Percentiles rank a stretch among this genome's conserved stretches.
Conservation (phyloP, 495 filamentous ascomycete species). For the Penicillium angulare region DNA sequence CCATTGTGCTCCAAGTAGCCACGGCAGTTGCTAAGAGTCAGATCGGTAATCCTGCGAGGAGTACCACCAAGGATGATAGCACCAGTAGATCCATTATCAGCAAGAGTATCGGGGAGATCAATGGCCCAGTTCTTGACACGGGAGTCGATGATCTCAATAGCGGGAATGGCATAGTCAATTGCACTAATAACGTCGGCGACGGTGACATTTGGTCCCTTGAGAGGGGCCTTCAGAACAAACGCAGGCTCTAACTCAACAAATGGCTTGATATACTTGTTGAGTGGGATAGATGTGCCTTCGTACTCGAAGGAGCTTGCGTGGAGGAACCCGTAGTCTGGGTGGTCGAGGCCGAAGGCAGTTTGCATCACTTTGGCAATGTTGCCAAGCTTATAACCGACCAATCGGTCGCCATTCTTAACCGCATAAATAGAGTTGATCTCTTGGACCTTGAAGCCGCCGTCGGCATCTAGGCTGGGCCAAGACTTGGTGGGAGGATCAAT, state of each 20-base stretch:
- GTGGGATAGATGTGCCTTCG: slow-evolving; percentile 11
- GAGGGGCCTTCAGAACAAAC: slow-evolving; percentile 14
- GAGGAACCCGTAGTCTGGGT: slow-evolving; percentile 22
- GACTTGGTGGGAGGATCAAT: slow-evolving; percentile 20
- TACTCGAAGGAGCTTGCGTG: slow-evolving; percentile 20
- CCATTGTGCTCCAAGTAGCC: slow-evolving; percentile 18
- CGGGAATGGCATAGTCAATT: slow-evolving; percentile 21
- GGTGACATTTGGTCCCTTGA: slow-evolving; percentile 18
- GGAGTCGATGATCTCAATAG: slow-evolving; percentile 24
- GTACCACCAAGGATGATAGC: slow-evolving; percentile 20
- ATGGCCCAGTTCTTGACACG: slow-evolving; percentile 24
- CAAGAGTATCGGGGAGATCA: slow-evolving; percentile 20
- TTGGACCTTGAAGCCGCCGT: slow-evolving; percentile 16
- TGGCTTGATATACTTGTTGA: slow-evolving; percentile 18
- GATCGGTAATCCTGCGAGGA: slow-evolving; percentile 15
- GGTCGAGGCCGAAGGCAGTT: slow-evolving; percentile 18
- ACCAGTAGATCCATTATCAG: slow-evolving; percentile 21
- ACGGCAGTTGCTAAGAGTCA: slow-evolving; percentile 16
- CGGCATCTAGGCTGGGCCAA: slow-evolving; percentile 13
- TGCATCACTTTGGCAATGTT: slow-evolving; percentile 28
- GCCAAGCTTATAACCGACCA: slow-evolving; percentile 23
- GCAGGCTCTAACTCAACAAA: slow-evolving; percentile 22
- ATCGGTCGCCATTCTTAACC: slow-evolving; percentile 13
- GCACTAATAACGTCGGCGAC: slow-evolving; percentile 23
- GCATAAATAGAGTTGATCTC: slow-evolving; percentile 10